Base-by-base conservation (phyloP, 1,284 basidiomycete species). In the Puccinia novopanici region DNA sequence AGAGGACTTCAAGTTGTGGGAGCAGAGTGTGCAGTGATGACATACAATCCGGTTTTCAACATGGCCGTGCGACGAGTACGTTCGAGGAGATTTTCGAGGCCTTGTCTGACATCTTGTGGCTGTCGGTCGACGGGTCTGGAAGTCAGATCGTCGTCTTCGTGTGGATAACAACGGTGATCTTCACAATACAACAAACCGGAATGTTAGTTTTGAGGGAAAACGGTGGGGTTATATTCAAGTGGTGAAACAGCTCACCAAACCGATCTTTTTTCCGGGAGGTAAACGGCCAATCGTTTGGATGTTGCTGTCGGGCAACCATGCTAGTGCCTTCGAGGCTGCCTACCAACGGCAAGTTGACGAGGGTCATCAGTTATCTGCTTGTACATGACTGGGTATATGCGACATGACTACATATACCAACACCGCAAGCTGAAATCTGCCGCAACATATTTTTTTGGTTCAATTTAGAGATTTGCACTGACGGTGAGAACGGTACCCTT, bases 151-250 rank as follows among this genome's bases (percentile, higher is more conserved):
- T 78, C 76, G 15, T 45, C 55, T 57, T 78, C 76, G 27, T 78
- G 76, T 30, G 76, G 76, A 45, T 78, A 78, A 78, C 65, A 27
- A 78, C 24, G 10, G 76, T 78, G 42, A 78, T 59, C 76, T 78
- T 50, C 9, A 17, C 12, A 3, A 27, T 22, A 19, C 9, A 22
- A 19, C 8, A 57, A 22, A 19, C 4, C 9, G 24, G 34, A 19
- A 34, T 27, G 34, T 9, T 37, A 63, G 61, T 63, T 8, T 9
- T 63, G 8, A 27, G 34, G 61, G 3, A 27, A 63, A 9, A n/a
- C n/a, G n/a, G n/a, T n/a, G n/a, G n/a, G n/a, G n/a, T n/a, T n/a
- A n/a, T n/a, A n/a, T n/a, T n/a, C n/a, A 57, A 19, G n/a, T 57
- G 8, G 27, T n/a, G 12, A 45, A 24, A 48, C 50, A 65, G 27